A percentile compares a stretch with the other conserved stretches of the same genome.
These are phyloP conservation scores for Clonostachys rosea DNA, from an alignment of 2,329 filamentous ascomycete species.

Conservation along the genomic window DNA sequence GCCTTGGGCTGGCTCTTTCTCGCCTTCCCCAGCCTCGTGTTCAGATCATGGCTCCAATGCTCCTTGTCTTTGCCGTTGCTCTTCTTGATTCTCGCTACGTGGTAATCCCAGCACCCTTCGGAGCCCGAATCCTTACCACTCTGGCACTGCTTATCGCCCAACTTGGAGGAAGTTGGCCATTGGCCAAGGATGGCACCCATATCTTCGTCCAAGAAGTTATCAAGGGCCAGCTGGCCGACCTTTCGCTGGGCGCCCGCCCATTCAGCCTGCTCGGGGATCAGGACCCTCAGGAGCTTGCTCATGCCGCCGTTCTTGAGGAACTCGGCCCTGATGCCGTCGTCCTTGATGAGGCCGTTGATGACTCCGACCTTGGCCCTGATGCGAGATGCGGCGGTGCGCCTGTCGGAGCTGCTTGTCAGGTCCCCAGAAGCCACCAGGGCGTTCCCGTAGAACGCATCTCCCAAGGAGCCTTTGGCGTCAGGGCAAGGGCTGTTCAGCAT, in stretches of 20 bases:
- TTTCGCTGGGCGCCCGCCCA: conserved; percentile 48
- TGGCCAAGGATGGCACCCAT: conserved; percentile 54
- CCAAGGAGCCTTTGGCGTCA: conserved; percentile 17
- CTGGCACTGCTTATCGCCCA: conserved; percentile 28
- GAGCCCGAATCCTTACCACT: conserved; percentile 14
- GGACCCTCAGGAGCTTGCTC: conserved; percentile 45
- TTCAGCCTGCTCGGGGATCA: conserved; percentile 37
- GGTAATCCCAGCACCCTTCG: conserved; percentile 57
- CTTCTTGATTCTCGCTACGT: conserved; percentile 34
- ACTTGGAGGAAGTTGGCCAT: conserved; percentile 41
- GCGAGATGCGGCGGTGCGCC: conserved; percentile 13
- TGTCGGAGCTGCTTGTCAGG: conserved; percentile 6
- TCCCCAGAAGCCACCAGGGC: neutral
- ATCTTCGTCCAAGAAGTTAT: conserved; percentile 62
- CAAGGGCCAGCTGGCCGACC: conserved; percentile 53
- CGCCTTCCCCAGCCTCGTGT: conserved; percentile 22
- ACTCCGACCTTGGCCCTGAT: conserved; percentile 39
- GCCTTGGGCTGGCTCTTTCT: conserved; percentile 16
- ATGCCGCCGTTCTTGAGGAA: conserved; percentile 53
- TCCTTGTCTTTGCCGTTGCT: conserved; percentile 24
- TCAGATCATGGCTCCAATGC: conserved; percentile 42
- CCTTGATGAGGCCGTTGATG: conserved; percentile 53
- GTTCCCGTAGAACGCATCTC: conserved; percentile 29
- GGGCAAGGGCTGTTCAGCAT: conserved; percentile 33
- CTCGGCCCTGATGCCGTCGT: conserved; percentile 42